phyloP scores from a whole-genome alignment of 1,284 basidiomycete genomes.

The Amylostereum chailletii region DNA sequence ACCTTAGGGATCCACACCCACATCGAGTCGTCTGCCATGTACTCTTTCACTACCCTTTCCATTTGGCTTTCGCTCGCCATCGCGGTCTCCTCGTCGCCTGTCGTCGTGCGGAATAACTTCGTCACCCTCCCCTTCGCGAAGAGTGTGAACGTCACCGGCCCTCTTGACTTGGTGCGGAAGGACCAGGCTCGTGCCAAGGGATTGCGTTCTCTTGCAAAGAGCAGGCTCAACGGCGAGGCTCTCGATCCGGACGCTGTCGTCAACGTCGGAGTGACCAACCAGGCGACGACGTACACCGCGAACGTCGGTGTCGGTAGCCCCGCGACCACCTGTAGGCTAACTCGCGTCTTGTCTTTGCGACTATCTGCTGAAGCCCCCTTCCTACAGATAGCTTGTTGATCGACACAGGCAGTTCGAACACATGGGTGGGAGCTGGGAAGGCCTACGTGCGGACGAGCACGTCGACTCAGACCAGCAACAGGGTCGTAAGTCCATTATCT shows the following conservation, averaged over 20 bases:
- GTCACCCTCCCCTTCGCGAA: conserved; percentile 41
- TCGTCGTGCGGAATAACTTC: conserved; percentile 29
- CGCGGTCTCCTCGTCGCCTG: conserved; percentile 36
- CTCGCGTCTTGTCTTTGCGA: neutral
- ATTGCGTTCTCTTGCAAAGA: conserved; percentile 29
- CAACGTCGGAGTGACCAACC: conserved; percentile 31
- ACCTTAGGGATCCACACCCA: neutral
- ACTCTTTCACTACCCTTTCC: conserved; percentile 26
- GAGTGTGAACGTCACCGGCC: conserved; percentile 37
- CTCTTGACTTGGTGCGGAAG: conserved; percentile 37
- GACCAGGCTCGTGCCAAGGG: conserved; percentile 44
- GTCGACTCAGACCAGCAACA: conserved; percentile 24
- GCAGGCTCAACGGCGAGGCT: conserved; percentile 21
- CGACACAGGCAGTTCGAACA: conserved; percentile 40
- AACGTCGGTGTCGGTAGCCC: conserved; percentile 26
- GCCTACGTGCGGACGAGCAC: conserved; percentile 41
- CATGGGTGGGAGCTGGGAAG: conserved; percentile 53
- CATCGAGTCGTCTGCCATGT: conserved; percentile 16
- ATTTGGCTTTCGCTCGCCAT: conserved; percentile 32
- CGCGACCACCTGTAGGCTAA: conserved; percentile 22
- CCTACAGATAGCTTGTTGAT: conserved; percentile 19
- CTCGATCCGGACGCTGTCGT: conserved; percentile 26
- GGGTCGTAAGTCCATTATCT: conserved; percentile 28
- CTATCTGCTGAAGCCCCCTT: neutral
- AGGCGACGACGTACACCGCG: conserved; percentile 22